These are phyloP conservation scores for Beauveria bassiana DNA, from an alignment of 2,329 filamentous ascomycete species.

Conservation along the genomic window DNA sequence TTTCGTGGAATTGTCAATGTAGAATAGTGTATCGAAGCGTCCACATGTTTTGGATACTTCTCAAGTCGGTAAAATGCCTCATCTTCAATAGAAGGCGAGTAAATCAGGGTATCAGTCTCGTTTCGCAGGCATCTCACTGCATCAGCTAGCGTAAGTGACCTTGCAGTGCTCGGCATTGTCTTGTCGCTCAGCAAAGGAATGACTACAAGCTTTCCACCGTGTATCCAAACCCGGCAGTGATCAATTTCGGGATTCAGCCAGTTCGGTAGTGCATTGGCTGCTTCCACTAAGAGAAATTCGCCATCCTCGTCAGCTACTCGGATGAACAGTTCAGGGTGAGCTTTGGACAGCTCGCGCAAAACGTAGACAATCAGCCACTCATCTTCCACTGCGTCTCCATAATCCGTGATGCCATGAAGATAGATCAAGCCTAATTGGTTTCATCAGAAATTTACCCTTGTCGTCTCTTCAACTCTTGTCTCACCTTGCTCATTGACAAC, in stretches of 20 bases:
- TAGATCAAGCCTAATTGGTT: slow-evolving; percentile 41
- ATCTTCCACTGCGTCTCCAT: slow-evolving; percentile 90
- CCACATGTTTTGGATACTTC: slow-evolving; percentile 73
- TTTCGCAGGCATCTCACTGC: slow-evolving; percentile 55
- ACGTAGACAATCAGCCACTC: slow-evolving; percentile 96
- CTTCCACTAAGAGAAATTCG: slow-evolving; percentile 91
- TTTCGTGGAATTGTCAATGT: slow-evolving; percentile 70
- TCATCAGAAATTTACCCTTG: not conserved
- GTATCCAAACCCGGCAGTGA: slow-evolving; percentile 82
- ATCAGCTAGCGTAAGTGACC: slow-evolving; percentile 51
- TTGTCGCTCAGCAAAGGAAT: slow-evolving; percentile 48
- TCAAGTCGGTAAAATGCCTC: slow-evolving; percentile 86
- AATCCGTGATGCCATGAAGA: slow-evolving; percentile 73
- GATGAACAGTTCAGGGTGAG: slow-evolving; percentile 69
- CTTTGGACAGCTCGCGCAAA: slow-evolving; percentile 69
- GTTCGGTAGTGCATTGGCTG: slow-evolving; percentile 74
- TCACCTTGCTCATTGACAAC: slow-evolving; percentile 51
- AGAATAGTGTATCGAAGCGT: slow-evolving; percentile 67
- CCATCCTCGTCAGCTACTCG: slow-evolving; percentile 82
- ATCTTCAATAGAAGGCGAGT: slow-evolving; percentile 68
- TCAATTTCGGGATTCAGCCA: slow-evolving; percentile 93
- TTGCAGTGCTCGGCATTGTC: slow-evolving; percentile 22
- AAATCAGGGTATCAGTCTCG: slow-evolving; percentile 52
- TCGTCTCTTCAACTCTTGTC: slow-evolving; percentile 11
- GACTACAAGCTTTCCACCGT: slow-evolving; percentile 66